Conservation (phyloP, 1,284 basidiomycete genomes). For the Lignosus rhinocerotis region DNA sequence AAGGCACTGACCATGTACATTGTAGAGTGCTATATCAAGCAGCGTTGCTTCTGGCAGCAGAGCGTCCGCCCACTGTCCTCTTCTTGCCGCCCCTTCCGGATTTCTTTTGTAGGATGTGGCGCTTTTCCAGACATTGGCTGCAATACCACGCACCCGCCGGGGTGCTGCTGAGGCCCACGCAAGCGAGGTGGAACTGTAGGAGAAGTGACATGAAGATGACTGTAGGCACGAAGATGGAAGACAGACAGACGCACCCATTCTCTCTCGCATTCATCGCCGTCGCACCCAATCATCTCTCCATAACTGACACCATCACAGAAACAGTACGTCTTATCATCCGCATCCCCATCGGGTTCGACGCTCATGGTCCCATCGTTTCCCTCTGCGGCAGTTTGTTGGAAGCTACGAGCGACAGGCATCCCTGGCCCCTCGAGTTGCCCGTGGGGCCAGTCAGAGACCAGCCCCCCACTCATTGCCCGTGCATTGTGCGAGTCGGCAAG, state of each 20-base stretch:
- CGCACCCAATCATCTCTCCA: conserved; percentile 98
- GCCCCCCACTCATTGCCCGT: conserved; percentile 23
- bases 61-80: conserved; percentile 26
- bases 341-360: conserved; percentile 24
- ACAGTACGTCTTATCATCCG: conserved; percentile 84
- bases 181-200: conserved; percentile 80
- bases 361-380: conserved; percentile 31
- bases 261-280: conserved; percentile 82
- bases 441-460: conserved; percentile 41
- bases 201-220: conserved; percentile 4
- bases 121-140: conserved; percentile 60
- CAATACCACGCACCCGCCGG: conserved; percentile 87
- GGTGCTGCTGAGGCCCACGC: conserved; percentile 70
- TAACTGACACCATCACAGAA: conserved; percentile 86
- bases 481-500: conserved; percentile 15
- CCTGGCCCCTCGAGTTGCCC: conserved; percentile 73
- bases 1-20: conserved; percentile 7
- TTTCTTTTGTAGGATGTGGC: conserved; percentile 39
- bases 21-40: neutral
- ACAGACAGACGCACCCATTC: conserved; percentile 81
- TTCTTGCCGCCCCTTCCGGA: conserved; percentile 51
- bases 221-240: neutral
- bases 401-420: conserved; percentile 60
- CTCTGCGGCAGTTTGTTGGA: conserved; percentile 23
- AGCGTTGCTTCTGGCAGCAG: conserved; percentile 12